Evolutionary conservation across 2,329 filamentous ascomycete species (phyloP), one percentile per base, ranked within the genome.

Genomic region (Aspergillus sclerotialis): DNA sequence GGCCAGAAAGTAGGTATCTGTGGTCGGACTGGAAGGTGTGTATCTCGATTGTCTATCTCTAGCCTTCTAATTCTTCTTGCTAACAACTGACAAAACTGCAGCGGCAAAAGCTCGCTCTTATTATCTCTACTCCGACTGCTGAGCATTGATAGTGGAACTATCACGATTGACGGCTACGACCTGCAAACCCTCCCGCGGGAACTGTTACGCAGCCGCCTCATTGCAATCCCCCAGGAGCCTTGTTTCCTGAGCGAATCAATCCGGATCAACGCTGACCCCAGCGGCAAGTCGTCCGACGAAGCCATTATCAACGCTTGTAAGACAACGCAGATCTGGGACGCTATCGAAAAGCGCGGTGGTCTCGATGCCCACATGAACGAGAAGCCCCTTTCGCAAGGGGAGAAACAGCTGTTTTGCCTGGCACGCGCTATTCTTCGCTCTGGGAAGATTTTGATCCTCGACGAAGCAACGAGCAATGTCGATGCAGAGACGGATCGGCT

Each of bases 381-480:
- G 3, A 41, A 61, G 2, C 44, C 47, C 1, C 45, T 69, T 4
- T 71, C 66, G 0, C 63, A 69, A 28, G 71, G 72, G 0, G 65
- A 76, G 48, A 60, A 60, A 30, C 72, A 76, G 48, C 53, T 75
- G 0, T 68, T 75, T 32, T 65, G 62, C 26, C 51, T 75, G 1
- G 68, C 70, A 0, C 51, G 72, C 31, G 64, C 68, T 0, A 46
- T 73, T 10, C 43, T 73, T 5, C 30, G 29, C 17, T 19, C 28
- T 7, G 34, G 30, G 45, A 27, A 69, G 61, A 29, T 49, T 8
- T 3, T 48, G 2, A 36, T 47, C n/a, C 16, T 49, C 7, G 45
- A 50, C 26, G 45, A 50, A n/a, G 40, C 35, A 2, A 48, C 43
- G 4, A 43, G 43, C 28, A 46, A 37, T 35, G 64, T 77, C 8